A percentile compares a stretch with the other conserved stretches of the same genome.
Evolutionary conservation across 176 grass and related monocot species (phyloP).

Genomic region (Zizania latifolia): DNA sequence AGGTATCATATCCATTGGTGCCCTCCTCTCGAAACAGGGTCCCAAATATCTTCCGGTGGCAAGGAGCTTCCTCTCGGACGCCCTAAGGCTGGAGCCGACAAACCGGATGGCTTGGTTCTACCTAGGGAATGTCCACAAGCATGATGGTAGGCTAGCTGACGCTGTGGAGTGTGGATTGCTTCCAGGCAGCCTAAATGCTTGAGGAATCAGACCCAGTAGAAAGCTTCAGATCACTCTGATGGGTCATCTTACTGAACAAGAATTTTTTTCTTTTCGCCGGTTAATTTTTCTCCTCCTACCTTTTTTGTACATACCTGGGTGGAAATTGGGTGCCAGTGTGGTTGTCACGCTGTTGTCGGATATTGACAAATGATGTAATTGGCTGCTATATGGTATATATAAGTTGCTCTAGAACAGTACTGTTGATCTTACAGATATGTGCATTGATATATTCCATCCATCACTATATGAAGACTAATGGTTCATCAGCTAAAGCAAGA

Average conservation of each 20-base stretch:
- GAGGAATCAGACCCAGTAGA: conserved; percentile 87
- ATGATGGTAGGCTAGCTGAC: conserved; percentile 62
- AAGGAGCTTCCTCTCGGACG: conserved; percentile 82
- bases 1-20: conserved; percentile 69
- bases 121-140: conserved; percentile 79
- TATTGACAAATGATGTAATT: conserved; percentile 28
- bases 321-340: background rate
- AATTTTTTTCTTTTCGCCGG: conserved; percentile 15
- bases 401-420: conserved; percentile 2
- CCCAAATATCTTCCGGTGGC: conserved; percentile 68
- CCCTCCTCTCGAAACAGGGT: conserved; percentile 59
- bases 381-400: conserved; percentile 16
- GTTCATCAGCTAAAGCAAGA: too few relatives aligned
- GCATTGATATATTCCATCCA: background rate
- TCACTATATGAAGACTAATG: background rate
- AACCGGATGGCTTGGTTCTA: conserved; percentile 84
- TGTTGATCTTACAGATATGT: background rate
- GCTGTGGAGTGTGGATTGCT: conserved; percentile 91
- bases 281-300: background rate
- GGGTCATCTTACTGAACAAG: background rate
- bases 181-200: conserved; percentile 77
- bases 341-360: background rate
- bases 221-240: conserved; percentile 62
- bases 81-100: conserved; percentile 71
- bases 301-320: conserved; percentile 40